Conservation (phyloP, 306 rosid species). For the Prunus kanzakura region DNA sequence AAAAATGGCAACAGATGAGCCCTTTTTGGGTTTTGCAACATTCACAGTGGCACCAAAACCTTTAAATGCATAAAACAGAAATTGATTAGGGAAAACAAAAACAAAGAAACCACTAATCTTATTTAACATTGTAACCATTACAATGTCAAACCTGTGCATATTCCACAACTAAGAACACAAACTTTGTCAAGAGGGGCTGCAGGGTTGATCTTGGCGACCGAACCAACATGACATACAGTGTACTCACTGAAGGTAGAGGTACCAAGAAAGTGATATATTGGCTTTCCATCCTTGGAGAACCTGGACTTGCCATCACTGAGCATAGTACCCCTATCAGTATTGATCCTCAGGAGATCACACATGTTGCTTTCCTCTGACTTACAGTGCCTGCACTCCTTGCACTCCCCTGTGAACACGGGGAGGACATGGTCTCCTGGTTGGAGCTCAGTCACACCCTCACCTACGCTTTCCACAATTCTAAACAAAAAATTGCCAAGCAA, state of each 20-base stretch:
- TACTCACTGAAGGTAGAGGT: slow-evolving; percentile 89
- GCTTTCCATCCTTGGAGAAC: slow-evolving; percentile 72
- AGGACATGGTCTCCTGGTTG: slow-evolving; percentile 86
- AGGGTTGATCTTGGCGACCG: slow-evolving; percentile 79
- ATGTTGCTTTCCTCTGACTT: slow-evolving; percentile 88
- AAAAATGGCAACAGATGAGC: slow-evolving; percentile 74
- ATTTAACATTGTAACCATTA: neutral
- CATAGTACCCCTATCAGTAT: slow-evolving; percentile 84
- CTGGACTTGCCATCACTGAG: slow-evolving; percentile 54
- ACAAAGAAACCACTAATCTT: neutral
- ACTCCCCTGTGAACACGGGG: slow-evolving; percentile 89
- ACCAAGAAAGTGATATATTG: slow-evolving; percentile 75
- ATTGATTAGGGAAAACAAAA: neutral
- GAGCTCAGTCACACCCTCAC: slow-evolving; percentile 81
- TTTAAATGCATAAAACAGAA: slow-evolving; percentile 15
- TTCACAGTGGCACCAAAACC: slow-evolving; percentile 88
- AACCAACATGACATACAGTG: slow-evolving; percentile 76
- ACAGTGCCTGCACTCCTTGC: slow-evolving; percentile 81
- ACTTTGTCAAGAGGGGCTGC: slow-evolving; percentile 92
- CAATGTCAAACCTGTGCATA: slow-evolving; percentile 64
- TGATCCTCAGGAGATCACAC: slow-evolving; percentile 88
- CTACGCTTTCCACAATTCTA: slow-evolving; percentile 75
- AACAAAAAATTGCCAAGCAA: neutral
- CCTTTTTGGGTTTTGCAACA: slow-evolving; percentile 83
- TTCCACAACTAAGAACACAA: slow-evolving; percentile 86